Percentiles rank a stretch among this genome's conserved stretches.
Conservation (phyloP, 352 stramenopile genomes). For the Pythium chondricola region DNA sequence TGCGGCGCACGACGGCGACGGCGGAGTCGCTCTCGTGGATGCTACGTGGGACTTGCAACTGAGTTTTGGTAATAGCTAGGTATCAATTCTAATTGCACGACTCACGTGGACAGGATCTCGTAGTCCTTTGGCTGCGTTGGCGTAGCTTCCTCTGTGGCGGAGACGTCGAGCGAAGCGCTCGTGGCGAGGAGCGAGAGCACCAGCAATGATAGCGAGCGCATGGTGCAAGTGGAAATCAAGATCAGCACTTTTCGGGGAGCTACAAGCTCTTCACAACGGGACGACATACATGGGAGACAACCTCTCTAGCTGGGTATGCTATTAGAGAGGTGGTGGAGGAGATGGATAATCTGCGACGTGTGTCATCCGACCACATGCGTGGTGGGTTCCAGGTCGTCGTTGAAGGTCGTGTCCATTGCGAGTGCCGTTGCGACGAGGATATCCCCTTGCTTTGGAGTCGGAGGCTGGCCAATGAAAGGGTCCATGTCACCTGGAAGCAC, state of each 20-base stretch:
- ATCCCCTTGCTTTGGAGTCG: too few relatives aligned
- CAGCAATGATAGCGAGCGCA: slow-evolving; percentile 8
- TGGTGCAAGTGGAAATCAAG: too few relatives aligned
- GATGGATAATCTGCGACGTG: too few relatives aligned
- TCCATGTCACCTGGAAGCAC: slow-evolving; percentile 49
- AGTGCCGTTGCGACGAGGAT: not conserved
- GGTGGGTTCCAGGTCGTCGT: slow-evolving; percentile 16
- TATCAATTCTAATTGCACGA: not conserved
- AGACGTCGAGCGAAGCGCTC: not conserved
- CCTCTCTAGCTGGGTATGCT: too few relatives aligned
- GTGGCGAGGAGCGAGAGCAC: slow-evolving; percentile 10
- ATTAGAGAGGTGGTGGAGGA: too few relatives aligned
- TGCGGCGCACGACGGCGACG: slow-evolving; percentile 50
- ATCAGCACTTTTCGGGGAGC: too few relatives aligned
- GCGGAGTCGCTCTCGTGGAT: slow-evolving; percentile 35
- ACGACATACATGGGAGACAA: too few relatives aligned
- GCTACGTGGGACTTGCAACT: not conserved
- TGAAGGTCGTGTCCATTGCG: slow-evolving; percentile 9
- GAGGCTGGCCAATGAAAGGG: slow-evolving; percentile 18
- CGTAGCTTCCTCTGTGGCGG: not conserved
- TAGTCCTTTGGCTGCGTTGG: slow-evolving; percentile 10
- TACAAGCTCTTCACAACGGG: too few relatives aligned
- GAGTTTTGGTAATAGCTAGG: not conserved
- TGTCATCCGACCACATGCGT: too few relatives aligned
- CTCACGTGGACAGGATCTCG: slow-evolving; percentile 20